Evolutionary conservation across 306 rosid genomes (phyloP).

Genomic region (Dryas octopetala): DNA sequence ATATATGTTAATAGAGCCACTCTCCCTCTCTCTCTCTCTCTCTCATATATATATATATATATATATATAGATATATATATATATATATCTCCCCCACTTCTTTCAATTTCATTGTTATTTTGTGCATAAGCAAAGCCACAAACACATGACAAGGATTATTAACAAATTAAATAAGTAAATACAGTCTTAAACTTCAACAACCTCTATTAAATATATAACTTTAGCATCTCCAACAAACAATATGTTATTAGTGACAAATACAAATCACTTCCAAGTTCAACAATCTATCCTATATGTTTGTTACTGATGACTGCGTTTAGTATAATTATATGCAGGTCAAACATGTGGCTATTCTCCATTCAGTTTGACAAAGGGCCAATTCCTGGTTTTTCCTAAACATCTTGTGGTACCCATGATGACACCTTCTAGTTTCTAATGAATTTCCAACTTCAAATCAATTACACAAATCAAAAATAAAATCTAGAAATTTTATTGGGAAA

Average conservation of each 20-base stretch:
- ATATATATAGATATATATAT: no score
- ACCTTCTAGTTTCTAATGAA: not conserved
- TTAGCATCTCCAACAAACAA: no score
- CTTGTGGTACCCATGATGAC: not conserved
- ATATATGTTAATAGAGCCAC: no score
- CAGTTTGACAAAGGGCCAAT: not conserved
- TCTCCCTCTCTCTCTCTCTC: no score
- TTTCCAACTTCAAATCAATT: not conserved
- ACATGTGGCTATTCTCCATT: slow-evolving; percentile 2
- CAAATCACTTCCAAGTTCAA: not conserved
- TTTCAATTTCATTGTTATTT: not conserved
- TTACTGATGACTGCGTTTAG: not conserved
- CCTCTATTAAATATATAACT: no score
- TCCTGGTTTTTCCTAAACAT: not conserved
- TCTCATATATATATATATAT: no score
- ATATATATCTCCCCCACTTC: no score
- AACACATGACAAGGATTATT: not conserved
- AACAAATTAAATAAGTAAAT: not conserved
- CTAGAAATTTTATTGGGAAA: not conserved
- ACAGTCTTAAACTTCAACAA: slow-evolving; percentile 5
- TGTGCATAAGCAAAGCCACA: not conserved
- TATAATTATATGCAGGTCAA: not conserved
- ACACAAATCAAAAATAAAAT: not conserved
- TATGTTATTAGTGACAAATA: no score
- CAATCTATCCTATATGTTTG: not conserved